phyloP scores from a whole-genome alignment of 306 rosid species.

The Gastrolobium bilobum region DNA sequence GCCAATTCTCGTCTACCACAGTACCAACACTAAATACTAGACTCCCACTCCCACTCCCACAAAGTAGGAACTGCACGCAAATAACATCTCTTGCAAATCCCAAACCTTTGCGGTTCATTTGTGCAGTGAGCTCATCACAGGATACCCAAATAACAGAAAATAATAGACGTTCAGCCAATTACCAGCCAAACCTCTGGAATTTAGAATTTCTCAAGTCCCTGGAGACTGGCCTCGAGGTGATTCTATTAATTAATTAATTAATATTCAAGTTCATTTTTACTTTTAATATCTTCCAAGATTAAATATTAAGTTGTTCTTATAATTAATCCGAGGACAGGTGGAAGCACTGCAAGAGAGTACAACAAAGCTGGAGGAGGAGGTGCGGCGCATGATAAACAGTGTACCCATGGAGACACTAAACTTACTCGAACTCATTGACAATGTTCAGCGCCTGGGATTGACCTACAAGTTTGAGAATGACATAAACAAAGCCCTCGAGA shows the following conservation, averaged over 20 bases:
- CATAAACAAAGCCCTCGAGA: constrained; percentile 30
- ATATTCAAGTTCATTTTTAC: neutral
- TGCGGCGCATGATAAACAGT: constrained; percentile 26
- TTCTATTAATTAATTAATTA: neutral
- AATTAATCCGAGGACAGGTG: constrained; percentile 9
- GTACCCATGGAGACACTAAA: neutral
- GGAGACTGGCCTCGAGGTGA: constrained; percentile 17
- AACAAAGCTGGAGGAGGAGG: constrained; percentile 39
- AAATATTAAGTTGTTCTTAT: no score
- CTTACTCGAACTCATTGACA: constrained; percentile 53
- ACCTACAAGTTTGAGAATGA: constrained; percentile 45
- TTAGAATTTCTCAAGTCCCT: constrained; percentile 14
- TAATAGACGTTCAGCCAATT: constrained; percentile 42
- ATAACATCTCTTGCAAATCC: neutral
- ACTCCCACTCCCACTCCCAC: no score
- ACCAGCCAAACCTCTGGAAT: constrained; percentile 43
- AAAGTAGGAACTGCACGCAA: neutral
- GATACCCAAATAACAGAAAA: constrained; percentile 4
- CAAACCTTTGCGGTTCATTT: neutral
- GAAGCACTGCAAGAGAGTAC: constrained; percentile 8
- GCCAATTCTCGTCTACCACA: neutral
- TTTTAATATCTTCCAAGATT: neutral
- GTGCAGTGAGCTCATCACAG: neutral
- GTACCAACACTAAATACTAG: neutral
- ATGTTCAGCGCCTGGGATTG: constrained; percentile 56